Base-by-base conservation (phyloP, 2,329 filamentous ascomycete genomes). In the Xylaria sp. region DNA sequence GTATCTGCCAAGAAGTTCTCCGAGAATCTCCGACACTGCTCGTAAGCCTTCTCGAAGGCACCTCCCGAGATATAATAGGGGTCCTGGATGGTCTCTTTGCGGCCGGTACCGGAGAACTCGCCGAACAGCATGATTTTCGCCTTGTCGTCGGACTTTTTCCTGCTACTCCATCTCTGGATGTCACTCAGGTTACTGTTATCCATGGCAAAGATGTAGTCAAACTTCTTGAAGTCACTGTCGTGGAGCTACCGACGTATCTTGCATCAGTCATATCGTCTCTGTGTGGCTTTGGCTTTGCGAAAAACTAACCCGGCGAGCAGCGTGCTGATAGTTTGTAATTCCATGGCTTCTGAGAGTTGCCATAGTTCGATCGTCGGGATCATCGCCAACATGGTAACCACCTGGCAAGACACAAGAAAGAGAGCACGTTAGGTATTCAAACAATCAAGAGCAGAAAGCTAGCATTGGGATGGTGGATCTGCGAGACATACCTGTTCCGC, bases 191-290 rank as follows among this genome's bases (percentile, higher is more conserved):
- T 97, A 51, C 86, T 84, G 53, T 84, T 80, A 72, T 99, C 94
- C 94, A 99, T 99, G 62, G 90, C 92, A 59, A 99, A 86, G 61
- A 99, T 86, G 76, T 96, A 97, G 75, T 97, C 91, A 70, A 97
- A 97, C 13, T 82, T 80, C 58, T 86, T 78, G 68, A 97, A 95
- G 75, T 99, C 94, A 55, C 82, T 81, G 0, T 79, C 75, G 3
- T 77, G 76, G 54, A 87, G 73, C 82, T 85, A 48, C 30, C 23
- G n/a, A 39, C 9, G 4, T 3, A 16, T 0, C 52, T 10, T 19
- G 16, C 30, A 49, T 63, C 19, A 61, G 61, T 35, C 39, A 46
- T 16, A 7, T 11, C 11, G 39, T 46, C 56, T 16, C 13, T n/a
- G 11, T 19, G 19, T 13, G 10, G 16, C n/a, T 30, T 8, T 7